phyloP scores from a whole-genome alignment of 805 yeast species.

The Zygosaccharomyces bisporus region DNA sequence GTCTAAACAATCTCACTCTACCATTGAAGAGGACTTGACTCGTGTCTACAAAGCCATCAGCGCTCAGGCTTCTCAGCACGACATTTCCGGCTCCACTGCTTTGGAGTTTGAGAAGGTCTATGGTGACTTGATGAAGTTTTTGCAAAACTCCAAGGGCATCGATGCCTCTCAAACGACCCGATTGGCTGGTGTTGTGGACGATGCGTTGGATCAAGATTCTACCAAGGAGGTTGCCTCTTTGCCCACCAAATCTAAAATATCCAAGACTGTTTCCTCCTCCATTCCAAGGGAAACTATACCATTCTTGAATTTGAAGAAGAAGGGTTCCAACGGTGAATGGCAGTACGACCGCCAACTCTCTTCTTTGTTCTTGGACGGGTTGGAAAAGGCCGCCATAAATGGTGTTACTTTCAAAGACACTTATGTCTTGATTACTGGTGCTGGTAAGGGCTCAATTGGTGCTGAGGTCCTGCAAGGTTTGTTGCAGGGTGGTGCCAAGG shows the following conservation, averaged over 20 bases:
- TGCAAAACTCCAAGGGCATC: constrained; percentile 66
- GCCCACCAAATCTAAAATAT: constrained; percentile 63
- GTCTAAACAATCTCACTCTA: constrained; percentile 64
- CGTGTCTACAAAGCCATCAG: constrained; percentile 78
- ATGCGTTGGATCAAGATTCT: constrained; percentile 48
- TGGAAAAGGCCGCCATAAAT: constrained; percentile 90
- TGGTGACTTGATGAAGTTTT: constrained; percentile 64
- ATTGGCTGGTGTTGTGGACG: constrained; percentile 48
- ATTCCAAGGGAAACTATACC: constrained; percentile 86
- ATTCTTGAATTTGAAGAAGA: constrained; percentile 87
- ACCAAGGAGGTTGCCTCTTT: constrained; percentile 85
- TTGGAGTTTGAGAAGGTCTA: constrained; percentile 68
- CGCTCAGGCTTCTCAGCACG: constrained; percentile 52
- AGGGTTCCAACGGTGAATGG: constrained; percentile 71
- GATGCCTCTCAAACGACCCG: constrained; percentile 62
- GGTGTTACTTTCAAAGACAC: constrained; percentile 89
- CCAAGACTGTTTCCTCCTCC: constrained; percentile 67
- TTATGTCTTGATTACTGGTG: constrained; percentile 92
- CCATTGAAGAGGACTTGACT: constrained; percentile 80
- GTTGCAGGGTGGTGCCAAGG: constrained; percentile 96
- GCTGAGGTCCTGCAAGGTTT: constrained; percentile 94
- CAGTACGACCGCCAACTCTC: constrained; percentile 76
- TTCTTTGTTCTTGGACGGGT: constrained; percentile 75
- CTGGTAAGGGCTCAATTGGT: constrained; percentile 98
- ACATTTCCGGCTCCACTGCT: constrained; percentile 56